Evolutionary conservation across 768 basidiomycete species (phyloP).

Genomic region (Kwoniella bestiolae): DNA sequence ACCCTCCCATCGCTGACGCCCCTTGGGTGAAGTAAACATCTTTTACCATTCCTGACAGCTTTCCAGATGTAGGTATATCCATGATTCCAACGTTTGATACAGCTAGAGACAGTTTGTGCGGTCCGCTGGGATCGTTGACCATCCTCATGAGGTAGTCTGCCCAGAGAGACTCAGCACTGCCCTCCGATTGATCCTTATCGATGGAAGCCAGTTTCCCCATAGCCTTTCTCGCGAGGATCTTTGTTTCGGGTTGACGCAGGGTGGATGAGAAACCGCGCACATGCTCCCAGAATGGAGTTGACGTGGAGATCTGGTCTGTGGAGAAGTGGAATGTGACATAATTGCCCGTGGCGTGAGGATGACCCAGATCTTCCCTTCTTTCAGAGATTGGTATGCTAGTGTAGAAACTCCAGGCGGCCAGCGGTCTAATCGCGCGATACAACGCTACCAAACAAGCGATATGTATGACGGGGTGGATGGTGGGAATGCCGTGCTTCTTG

Average conservation of each 20-base stretch:
- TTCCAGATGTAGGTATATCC: constrained; percentile 10
- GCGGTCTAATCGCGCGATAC: constrained; percentile 3
- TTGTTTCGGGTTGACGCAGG: not conserved
- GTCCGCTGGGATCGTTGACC: constrained; percentile 9
- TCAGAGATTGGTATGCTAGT: constrained; percentile 16
- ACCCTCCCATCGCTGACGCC: constrained; percentile 20
- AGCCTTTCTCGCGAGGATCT: constrained; percentile 5
- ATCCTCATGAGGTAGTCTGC: constrained; percentile 10
- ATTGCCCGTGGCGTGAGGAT: constrained; percentile 23
- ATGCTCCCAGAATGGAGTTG: constrained; percentile 11
- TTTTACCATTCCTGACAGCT: constrained; percentile 6
- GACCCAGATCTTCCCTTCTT: constrained; percentile 1
- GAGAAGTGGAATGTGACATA: constrained; percentile 22
- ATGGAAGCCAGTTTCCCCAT: constrained; percentile 15
- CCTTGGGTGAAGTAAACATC: constrained; percentile 19
- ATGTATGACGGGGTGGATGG: constrained; percentile 16
- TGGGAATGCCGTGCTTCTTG: constrained; percentile 8
- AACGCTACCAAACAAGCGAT: constrained; percentile 9
- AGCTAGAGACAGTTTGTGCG: constrained; percentile 15
- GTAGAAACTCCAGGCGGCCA: not conserved
- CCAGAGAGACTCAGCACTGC: constrained; percentile 2
- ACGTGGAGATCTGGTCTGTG: not conserved
- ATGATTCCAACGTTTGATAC: constrained; percentile 20
- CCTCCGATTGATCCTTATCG: not conserved
- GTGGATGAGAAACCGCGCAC: not conserved